A percentile compares a stretch with the other conserved stretches of the same genome.
These are phyloP conservation scores for Alliaria petiolata DNA, from an alignment of 345 rosid species.

Conservation along the genomic window DNA sequence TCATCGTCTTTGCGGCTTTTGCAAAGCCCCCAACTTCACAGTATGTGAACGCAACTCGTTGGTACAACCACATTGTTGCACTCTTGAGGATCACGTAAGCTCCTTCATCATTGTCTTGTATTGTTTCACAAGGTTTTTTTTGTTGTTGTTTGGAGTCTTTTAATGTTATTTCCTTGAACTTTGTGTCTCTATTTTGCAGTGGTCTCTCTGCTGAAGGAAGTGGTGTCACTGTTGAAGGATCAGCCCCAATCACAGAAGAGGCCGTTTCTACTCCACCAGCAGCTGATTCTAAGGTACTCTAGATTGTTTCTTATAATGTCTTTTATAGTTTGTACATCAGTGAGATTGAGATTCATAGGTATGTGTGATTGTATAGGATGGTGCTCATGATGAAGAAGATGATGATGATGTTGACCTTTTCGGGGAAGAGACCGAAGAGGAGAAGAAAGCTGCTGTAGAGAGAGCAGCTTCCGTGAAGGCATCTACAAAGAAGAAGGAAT, in stretches of 20 bases:
- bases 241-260: conserved; percentile 43
- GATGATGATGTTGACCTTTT: conserved; percentile 81
- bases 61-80: conserved; percentile 86
- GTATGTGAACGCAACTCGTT: conserved; percentile 61
- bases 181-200: conserved; percentile 26
- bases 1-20: conserved; percentile 55
- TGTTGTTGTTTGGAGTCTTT: neutral
- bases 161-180: neutral
- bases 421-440: conserved; percentile 89
- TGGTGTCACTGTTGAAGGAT: conserved; percentile 69
- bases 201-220: conserved; percentile 80
- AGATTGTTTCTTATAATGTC: neutral
- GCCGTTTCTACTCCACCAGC: conserved; percentile 79
- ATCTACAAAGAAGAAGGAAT: conserved; percentile 68
- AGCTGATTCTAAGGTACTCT: conserved; percentile 60
- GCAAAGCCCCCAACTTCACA: conserved; percentile 57
- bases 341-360: neutral
- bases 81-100: conserved; percentile 95
- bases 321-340: neutral
- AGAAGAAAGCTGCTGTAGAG: conserved; percentile 82
- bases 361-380: neutral
- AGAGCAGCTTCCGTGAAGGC: conserved; percentile 65
- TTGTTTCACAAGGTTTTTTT: neutral
- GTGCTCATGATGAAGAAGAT: conserved; percentile 44
- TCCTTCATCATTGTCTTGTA: too few relatives aligned